Evolutionary conservation across 2,329 filamentous ascomycete genomes (phyloP).

Genomic region (Cytospora piceicola): DNA sequence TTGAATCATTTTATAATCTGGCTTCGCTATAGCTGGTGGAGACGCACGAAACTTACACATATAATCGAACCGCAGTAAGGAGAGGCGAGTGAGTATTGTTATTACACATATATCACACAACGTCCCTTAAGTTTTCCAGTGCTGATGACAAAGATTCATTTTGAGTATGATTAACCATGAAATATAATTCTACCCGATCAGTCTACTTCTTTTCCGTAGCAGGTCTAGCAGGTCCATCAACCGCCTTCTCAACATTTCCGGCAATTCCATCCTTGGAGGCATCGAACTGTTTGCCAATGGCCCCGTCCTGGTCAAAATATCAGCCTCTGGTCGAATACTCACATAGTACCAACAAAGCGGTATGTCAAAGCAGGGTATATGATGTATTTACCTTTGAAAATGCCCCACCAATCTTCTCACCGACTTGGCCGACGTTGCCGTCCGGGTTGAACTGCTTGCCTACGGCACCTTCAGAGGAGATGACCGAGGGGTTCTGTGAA

Average conservation of each 20-base stretch:
- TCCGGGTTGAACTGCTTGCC: slow-evolving; percentile 18
- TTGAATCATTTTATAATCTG: no score
- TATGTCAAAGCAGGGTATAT: not conserved
- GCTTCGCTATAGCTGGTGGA: no score
- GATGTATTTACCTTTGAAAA: slow-evolving; percentile 5
- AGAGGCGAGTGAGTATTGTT: no score
- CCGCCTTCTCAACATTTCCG: slow-evolving; percentile 10
- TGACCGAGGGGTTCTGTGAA: slow-evolving; percentile 1
- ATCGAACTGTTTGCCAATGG: slow-evolving; percentile 14
- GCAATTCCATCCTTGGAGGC: slow-evolving; percentile 16
- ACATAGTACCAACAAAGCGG: no score
- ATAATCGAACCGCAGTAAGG: no score
- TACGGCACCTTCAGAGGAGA: slow-evolving; percentile 4
- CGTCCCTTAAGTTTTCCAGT: not conserved
- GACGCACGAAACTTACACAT: no score
- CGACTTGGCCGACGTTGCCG: slow-evolving; percentile 12
- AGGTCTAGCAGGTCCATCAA: slow-evolving; percentile 11
- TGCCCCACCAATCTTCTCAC: slow-evolving; percentile 13
- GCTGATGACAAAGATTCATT: not conserved
- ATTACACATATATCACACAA: no score
- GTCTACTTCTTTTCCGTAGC: slow-evolving; percentile 6
- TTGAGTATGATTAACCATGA: no score
- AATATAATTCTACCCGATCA: not conserved
- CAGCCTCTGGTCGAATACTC: not conserved
- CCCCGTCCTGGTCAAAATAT: slow-evolving; percentile 1